phyloP scores from a whole-genome alignment of 2,329 filamentous ascomycete species.

The Arthrobotrys entomopaga region DNA sequence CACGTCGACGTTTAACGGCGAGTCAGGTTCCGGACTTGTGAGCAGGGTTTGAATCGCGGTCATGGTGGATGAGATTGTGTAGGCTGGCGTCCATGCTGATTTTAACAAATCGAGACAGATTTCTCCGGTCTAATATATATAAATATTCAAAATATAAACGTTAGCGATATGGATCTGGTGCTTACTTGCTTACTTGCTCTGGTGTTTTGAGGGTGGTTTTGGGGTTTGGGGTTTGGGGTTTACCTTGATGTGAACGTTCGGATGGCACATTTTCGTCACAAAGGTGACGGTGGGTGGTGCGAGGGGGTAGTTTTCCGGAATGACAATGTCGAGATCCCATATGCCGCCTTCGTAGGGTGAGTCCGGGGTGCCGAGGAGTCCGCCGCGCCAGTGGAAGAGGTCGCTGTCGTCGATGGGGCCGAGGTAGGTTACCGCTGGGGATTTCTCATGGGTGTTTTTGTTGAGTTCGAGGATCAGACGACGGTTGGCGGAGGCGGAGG shows the following conservation, averaged over 20 bases:
- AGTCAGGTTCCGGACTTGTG: slow-evolving; percentile 75
- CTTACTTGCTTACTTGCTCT: background rate
- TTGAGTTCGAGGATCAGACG: slow-evolving; percentile 58
- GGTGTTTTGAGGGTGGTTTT: background rate
- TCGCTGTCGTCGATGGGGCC: slow-evolving; percentile 57
- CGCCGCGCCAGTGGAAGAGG: slow-evolving; percentile 58
- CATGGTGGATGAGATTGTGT: slow-evolving; percentile 79
- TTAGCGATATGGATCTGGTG: slow-evolving; percentile 14
- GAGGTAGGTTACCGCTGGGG: slow-evolving; percentile 57
- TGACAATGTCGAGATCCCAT: slow-evolving; percentile 81
- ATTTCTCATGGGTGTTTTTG: slow-evolving; percentile 55
- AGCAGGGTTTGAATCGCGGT: slow-evolving; percentile 78
- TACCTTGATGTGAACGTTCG: slow-evolving; percentile 75
- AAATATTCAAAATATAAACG: background rate
- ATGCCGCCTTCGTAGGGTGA: slow-evolving; percentile 69
- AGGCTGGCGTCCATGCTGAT: slow-evolving; percentile 83
- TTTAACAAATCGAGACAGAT: slow-evolving; percentile 91
- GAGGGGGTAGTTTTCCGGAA: slow-evolving; percentile 82
- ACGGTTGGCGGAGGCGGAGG: slow-evolving; percentile 40
- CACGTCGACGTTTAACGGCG: slow-evolving; percentile 81
- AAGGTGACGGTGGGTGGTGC: slow-evolving; percentile 81
- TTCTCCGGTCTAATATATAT: slow-evolving; percentile 73
- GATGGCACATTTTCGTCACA: slow-evolving; percentile 83
- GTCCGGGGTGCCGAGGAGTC: slow-evolving; percentile 57
- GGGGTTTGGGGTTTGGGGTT: background rate